Base-by-base conservation (phyloP, 192 early-diverging fungal species). In the Entomortierella beljakovae region DNA sequence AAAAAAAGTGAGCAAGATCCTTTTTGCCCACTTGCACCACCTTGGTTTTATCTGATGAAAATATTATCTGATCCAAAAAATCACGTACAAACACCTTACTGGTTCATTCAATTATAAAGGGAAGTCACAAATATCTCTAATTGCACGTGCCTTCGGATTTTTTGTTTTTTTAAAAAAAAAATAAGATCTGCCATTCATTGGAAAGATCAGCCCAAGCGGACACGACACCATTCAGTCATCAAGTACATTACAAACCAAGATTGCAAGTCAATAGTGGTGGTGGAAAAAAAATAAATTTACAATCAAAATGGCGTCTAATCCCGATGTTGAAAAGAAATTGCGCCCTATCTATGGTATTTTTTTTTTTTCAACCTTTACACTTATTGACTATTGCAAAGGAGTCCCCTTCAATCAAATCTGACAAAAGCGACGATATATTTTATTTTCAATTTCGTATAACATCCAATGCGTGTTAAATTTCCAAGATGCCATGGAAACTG, bases 401-500 rank as follows among this genome's bases (percentile, higher is more conserved):
- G n/a, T n/a, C n/a, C n/a, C n/a, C n/a, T n/a, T n/a, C n/a, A n/a
- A n/a, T n/a, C n/a, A n/a, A n/a, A n/a, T n/a, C n/a, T n/a, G n/a
- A n/a, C n/a, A n/a, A n/a, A n/a, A n/a, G n/a, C n/a, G n/a, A n/a
- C n/a, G n/a, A n/a, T n/a, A n/a, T n/a, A n/a, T n/a, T n/a, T n/a
- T n/a, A n/a, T n/a, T n/a, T n/a, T n/a, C n/a, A n/a, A n/a, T n/a
- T n/a, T n/a, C n/a, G n/a, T n/a, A n/a, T n/a, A n/a, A n/a, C n/a
- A n/a, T n/a, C n/a, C n/a, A n/a, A n/a, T n/a, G n/a, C n/a, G n/a
- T n/a, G n/a, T n/a, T n/a, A n/a, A n/a, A n/a, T n/a, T n/a, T n/a
- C 20, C 15, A 46, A 85, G 91, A 94, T 69, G 86, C 87, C 16
- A 84, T 94, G 63, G 91, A 94, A 57, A 71, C 80, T 3, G 82